These are phyloP conservation scores for Leavenworthia alabamica DNA, from an alignment of 345 rosid genomes.

Conservation along the genomic window DNA sequence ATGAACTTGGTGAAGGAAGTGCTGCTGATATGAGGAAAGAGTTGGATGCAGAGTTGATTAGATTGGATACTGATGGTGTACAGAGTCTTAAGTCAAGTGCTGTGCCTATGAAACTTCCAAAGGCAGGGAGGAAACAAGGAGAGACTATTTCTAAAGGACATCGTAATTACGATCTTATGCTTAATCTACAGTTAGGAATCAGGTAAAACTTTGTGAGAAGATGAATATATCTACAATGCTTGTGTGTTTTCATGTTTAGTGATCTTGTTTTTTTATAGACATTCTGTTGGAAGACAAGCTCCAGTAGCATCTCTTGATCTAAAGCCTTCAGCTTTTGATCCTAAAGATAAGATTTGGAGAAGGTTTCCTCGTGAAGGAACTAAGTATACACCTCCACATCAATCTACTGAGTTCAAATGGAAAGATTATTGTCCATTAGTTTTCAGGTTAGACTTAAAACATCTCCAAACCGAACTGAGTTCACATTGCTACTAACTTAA, in stretches of 20 bases:
- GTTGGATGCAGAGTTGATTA: slow-evolving; percentile 43
- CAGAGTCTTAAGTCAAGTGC: slow-evolving; percentile 20
- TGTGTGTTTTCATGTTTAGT: neutral
- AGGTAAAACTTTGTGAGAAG: slow-evolving; percentile 28
- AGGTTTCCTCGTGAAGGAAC: slow-evolving; percentile 88
- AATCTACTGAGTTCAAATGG: slow-evolving; percentile 81
- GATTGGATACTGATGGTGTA: slow-evolving; percentile 31
- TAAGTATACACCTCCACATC: slow-evolving; percentile 89
- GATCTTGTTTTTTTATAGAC: slow-evolving; percentile 35
- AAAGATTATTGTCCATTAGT: slow-evolving; percentile 97
- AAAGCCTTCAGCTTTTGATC: slow-evolving; percentile 87
- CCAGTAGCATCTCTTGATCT: slow-evolving; percentile 68
- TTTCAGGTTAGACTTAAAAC: slow-evolving; percentile 52
- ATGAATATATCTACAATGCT: neutral
- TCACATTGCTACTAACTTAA: neutral
- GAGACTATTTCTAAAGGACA: slow-evolving; percentile 87
- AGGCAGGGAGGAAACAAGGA: slow-evolving; percentile 62
- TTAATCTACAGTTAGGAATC: slow-evolving; percentile 77
- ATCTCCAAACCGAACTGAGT: neutral
- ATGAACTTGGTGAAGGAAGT: slow-evolving; percentile 28
- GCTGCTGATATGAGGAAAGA: slow-evolving; percentile 22
- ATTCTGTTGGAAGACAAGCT: slow-evolving; percentile 83
- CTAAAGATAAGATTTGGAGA: slow-evolving; percentile 90
- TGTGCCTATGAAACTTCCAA: slow-evolving; percentile 61
- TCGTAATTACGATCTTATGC: slow-evolving; percentile 91